phyloP scores from a whole-genome alignment of 768 basidiomycete species.

The Mycena alexandri region DNA sequence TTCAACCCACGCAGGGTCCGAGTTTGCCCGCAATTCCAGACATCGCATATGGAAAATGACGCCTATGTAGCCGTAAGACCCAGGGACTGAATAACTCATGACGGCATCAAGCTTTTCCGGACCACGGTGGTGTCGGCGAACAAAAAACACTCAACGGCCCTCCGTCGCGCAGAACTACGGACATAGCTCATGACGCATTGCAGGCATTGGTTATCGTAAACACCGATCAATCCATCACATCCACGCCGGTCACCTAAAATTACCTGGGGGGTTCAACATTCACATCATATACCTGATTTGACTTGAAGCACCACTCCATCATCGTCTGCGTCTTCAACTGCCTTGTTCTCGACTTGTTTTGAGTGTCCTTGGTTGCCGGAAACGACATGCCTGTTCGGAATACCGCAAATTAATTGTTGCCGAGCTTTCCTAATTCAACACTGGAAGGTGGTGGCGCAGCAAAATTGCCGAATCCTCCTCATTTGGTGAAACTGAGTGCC shows the following conservation, averaged over 20 bases:
- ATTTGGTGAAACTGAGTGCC: background rate
- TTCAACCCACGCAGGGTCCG: background rate
- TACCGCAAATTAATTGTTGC: slow-evolving; percentile 10
- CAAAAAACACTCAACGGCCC: background rate
- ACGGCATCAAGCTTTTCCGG: slow-evolving; percentile 21
- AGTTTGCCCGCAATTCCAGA: slow-evolving; percentile 1
- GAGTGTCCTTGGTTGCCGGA: background rate
- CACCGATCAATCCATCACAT: slow-evolving; percentile 23
- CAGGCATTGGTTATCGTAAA: background rate
- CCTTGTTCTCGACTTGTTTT: background rate
- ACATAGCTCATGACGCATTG: slow-evolving; percentile 1
- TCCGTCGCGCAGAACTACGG: slow-evolving; percentile 9
- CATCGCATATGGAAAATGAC: slow-evolving; percentile 13
- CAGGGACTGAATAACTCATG: slow-evolving; percentile 13
- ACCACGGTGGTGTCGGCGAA: background rate
- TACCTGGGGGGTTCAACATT: background rate
- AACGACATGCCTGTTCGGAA: slow-evolving; percentile 8
- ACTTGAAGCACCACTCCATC: background rate
- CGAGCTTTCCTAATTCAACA: slow-evolving; percentile 13
- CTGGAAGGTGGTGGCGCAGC: background rate
- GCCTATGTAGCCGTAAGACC: slow-evolving; percentile 1
- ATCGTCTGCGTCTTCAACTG: background rate
- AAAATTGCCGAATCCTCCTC: background rate
- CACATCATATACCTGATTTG: slow-evolving; percentile 4
- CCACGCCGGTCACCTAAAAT: slow-evolving; percentile 8